Conservation (phyloP, 208 protist genomes). For the Leptomonas pyrrhocoris region DNA sequence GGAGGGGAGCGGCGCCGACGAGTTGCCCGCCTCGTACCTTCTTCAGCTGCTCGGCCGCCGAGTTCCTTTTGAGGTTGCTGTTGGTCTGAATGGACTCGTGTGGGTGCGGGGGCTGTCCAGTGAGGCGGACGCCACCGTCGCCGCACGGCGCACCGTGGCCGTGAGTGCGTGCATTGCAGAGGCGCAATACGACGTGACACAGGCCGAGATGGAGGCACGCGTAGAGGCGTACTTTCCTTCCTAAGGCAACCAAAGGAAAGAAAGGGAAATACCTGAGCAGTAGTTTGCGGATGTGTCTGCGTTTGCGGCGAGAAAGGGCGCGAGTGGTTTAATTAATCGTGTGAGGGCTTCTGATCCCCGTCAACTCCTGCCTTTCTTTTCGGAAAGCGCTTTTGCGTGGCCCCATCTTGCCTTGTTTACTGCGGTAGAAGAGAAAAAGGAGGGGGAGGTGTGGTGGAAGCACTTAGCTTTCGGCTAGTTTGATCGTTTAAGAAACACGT, state of each 20-base stretch:
- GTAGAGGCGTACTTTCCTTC: constrained; percentile 71
- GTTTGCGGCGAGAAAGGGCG: no score
- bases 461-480: no score
- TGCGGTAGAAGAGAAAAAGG: no score
- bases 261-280: no score
- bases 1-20: constrained; percentile 14
- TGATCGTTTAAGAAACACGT: no score
- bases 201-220: constrained; percentile 71
- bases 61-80: constrained; percentile 75
- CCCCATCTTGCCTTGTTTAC: no score
- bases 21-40: constrained; percentile 60
- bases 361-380: no score
- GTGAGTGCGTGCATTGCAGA: constrained; percentile 77
- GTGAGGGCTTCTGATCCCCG: no score
- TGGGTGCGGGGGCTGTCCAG: constrained; percentile 77
- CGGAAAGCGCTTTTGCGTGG: no score
- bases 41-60: constrained; percentile 57
- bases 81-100: constrained; percentile 82
- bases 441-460: no score
- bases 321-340: no score
- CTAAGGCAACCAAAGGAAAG: neutral
- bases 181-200: constrained; percentile 67
- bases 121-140: constrained; percentile 46
- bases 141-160: constrained; percentile 66
- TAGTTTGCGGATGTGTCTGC: no score